phyloP scores from a whole-genome alignment of 2,329 filamentous ascomycete species.

The Venturia asperata region DNA sequence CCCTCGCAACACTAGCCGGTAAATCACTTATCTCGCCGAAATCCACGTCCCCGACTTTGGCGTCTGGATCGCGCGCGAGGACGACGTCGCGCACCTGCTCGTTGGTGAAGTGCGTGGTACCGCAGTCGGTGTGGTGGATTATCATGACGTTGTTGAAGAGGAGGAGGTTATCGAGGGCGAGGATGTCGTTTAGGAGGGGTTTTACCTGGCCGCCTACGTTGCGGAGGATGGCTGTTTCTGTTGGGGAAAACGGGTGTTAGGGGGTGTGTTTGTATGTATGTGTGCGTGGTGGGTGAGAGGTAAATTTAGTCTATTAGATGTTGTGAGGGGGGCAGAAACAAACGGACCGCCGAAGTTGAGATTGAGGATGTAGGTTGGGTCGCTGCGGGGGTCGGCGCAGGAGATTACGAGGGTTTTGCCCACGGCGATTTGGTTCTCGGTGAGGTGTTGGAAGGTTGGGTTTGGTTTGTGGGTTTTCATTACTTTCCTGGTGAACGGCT shows the following conservation, averaged over 20 bases:
- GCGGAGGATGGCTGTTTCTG: conserved; percentile 23
- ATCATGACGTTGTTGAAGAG: conserved; percentile 22
- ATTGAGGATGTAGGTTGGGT: conserved; percentile 11
- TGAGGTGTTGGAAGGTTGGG: conserved; percentile 17
- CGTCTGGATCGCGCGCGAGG: neutral
- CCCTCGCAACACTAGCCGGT: neutral
- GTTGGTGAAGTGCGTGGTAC: conserved; percentile 18
- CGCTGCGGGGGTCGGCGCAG: conserved; percentile 17
- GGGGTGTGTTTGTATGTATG: too few species aligned
- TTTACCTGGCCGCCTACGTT: conserved; percentile 25
- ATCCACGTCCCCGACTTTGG: neutral
- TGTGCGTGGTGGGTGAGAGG: neutral
- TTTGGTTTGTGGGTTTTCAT: conserved; percentile 12
- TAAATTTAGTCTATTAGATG: neutral
- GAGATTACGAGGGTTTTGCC: conserved; percentile 14
- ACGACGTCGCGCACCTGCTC: neutral
- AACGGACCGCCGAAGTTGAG: conserved; percentile 14
- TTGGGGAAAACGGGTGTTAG: too few species aligned
- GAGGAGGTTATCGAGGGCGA: conserved; percentile 24
- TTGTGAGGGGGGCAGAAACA: neutral
- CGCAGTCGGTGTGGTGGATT: conserved; percentile 19
- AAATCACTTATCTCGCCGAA: conserved; percentile 17
- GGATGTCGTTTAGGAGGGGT: conserved; percentile 23
- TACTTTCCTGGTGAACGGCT: neutral
- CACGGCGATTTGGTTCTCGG: neutral